These are phyloP conservation scores for Knufia fluminis DNA, from an alignment of 2,329 filamentous ascomycete species.

Conservation along the genomic window DNA sequence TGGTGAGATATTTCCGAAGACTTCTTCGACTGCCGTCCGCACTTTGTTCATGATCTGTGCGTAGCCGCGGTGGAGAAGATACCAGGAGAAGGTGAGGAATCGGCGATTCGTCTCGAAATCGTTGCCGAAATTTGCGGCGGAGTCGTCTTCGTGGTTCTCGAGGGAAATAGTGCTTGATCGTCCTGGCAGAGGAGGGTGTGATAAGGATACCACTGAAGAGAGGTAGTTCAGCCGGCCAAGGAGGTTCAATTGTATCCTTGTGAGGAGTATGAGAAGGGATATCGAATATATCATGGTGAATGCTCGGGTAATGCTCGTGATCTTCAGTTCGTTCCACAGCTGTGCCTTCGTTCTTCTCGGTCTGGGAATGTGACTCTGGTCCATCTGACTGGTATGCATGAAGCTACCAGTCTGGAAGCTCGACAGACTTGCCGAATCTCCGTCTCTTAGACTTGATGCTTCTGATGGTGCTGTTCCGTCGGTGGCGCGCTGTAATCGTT, in stretches of 20 bases:
- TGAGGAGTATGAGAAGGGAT: constrained; percentile 80
- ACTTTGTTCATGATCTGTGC: constrained; percentile 72
- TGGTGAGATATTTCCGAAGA: constrained; percentile 81
- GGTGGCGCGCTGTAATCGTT: constrained; percentile 40
- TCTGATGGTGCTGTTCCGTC: constrained; percentile 47
- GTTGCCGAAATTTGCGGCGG: constrained; percentile 67
- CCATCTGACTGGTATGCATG: constrained; percentile 69
- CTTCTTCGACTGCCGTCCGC: constrained; percentile 73
- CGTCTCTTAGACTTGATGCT: constrained; percentile 64
- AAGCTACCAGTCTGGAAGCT: constrained; percentile 75
- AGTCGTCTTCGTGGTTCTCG: constrained; percentile 88
- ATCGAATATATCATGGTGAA: constrained; percentile 91
- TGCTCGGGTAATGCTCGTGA: constrained; percentile 77
- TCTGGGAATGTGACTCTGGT: constrained; percentile 33
- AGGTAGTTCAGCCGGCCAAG: constrained; percentile 92
- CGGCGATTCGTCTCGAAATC: constrained; percentile 94
- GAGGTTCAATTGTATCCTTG: constrained; percentile 91
- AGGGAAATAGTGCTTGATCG: constrained; percentile 55
- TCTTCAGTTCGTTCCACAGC: constrained; percentile 95
- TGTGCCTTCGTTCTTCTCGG: constrained; percentile 74
- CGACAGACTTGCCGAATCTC: constrained; percentile 67
- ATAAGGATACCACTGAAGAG: constrained; percentile 85
- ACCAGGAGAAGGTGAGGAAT: constrained; percentile 97
- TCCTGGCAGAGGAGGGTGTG: constrained; percentile 58
- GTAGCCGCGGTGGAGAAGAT: constrained; percentile 88